phyloP scores from a whole-genome alignment of 306 rosid genomes.

The Quercus berberidifolia region DNA sequence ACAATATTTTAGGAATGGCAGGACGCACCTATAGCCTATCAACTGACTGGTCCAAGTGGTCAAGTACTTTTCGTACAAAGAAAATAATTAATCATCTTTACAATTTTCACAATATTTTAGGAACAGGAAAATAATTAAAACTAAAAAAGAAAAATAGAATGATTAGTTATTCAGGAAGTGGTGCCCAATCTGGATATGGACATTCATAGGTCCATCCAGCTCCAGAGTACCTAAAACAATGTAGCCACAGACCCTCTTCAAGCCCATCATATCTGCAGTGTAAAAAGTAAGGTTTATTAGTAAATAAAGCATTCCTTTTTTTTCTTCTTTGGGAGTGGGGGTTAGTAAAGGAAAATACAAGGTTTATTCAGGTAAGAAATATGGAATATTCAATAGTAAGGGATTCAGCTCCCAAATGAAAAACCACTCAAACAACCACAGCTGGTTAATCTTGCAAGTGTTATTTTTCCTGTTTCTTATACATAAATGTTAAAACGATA shows the following conservation, averaged over 20 bases:
- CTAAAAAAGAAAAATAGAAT: not conserved
- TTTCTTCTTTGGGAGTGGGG: no score
- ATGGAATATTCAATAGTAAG: not conserved
- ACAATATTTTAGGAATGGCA: not conserved
- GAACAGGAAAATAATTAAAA: not conserved
- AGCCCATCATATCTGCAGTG: conserved; percentile 55
- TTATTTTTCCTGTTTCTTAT: not conserved
- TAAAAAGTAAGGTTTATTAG: not conserved
- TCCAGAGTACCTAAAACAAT: conserved; percentile 67
- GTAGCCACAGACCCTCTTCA: conserved; percentile 84
- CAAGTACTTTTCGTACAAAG: not conserved
- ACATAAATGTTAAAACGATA: not conserved
- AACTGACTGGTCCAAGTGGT: not conserved
- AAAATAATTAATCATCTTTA: not conserved
- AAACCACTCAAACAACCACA: not conserved
- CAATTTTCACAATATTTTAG: not conserved
- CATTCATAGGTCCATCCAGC: conserved; percentile 85
- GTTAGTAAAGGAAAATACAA: no score
- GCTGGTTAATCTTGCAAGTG: not conserved
- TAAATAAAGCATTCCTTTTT: not conserved
- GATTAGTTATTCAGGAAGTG: conserved; percentile 27
- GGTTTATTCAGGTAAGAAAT: not conserved
- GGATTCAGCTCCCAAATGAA: conserved; percentile 1
- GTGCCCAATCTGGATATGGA: conserved; percentile 83
- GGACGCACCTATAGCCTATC: not conserved